phyloP scores from a whole-genome alignment of 768 basidiomycete species.

The Trametes sanguinea region DNA sequence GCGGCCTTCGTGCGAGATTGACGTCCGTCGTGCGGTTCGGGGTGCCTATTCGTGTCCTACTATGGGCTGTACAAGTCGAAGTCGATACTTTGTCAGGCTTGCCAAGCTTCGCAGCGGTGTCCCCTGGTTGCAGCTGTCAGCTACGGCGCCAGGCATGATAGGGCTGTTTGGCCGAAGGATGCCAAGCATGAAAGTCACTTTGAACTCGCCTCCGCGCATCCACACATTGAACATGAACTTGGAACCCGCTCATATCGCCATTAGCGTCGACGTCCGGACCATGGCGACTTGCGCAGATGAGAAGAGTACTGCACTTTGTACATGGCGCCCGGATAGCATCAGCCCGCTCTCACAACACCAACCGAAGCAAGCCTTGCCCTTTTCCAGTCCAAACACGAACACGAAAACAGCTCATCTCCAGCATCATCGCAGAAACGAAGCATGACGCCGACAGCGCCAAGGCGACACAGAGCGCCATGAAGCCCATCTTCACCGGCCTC shows the following conservation, averaged over 20 bases:
- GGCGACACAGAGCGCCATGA: neutral
- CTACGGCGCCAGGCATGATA: too few species aligned
- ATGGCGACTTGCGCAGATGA: neutral
- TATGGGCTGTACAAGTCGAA: too few species aligned
- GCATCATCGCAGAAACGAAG: neutral
- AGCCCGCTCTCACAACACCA: neutral
- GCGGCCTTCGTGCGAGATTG: neutral
- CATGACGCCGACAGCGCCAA: neutral
- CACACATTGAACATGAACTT: neutral
- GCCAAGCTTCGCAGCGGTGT: too few species aligned
- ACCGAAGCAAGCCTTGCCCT: neutral
- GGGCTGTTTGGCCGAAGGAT: too few species aligned
- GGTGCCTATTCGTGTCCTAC: too few species aligned
- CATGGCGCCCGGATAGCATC: neutral
- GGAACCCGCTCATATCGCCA: neutral
- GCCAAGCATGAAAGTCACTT: neutral
- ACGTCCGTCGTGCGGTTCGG: too few species aligned
- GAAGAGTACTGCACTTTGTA: neutral
- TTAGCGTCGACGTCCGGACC: neutral
- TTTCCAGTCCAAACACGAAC: neutral
- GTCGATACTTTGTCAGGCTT: too few species aligned
- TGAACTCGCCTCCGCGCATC: neutral
- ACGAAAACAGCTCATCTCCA: neutral
- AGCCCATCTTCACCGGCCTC: neutral
- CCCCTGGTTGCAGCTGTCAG: too few species aligned